Evolutionary conservation across 2,329 filamentous ascomycete genomes (phyloP).

Genomic region (Leptographium flavum): DNA sequence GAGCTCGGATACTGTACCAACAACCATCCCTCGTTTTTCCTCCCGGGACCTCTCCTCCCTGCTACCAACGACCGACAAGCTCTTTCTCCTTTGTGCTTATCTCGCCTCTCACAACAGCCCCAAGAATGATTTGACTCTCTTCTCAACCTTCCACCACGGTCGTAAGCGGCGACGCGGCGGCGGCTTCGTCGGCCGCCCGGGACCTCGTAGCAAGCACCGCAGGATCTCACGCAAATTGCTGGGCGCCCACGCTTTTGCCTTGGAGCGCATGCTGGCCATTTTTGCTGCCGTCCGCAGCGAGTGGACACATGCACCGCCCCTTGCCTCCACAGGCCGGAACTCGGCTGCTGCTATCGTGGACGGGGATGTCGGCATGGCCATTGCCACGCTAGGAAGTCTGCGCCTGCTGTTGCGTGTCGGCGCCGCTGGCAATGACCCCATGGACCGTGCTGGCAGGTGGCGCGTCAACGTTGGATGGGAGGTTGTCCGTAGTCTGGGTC

Average conservation of each 20-base stretch:
- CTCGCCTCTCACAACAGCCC: constrained; percentile 68
- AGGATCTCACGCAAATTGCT: constrained; percentile 67
- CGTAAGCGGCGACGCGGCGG: constrained; percentile 35
- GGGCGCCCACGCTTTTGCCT: constrained; percentile 60
- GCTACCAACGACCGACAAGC: constrained; percentile 58
- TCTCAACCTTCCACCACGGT: constrained; percentile 54
- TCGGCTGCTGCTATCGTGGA: constrained; percentile 24
- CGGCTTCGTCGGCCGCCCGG: constrained; percentile 16
- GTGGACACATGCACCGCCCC: constrained; percentile 26
- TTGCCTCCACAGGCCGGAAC: constrained; percentile 8
- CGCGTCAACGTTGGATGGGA: constrained; percentile 71
- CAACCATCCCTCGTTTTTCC: background rate
- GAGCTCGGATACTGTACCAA: constrained; percentile 17
- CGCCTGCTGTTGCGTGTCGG: constrained; percentile 54
- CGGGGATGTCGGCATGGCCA: constrained; percentile 45
- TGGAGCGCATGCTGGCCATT: constrained; percentile 68
- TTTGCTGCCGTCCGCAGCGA: constrained; percentile 51
- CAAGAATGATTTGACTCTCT: constrained; percentile 58
- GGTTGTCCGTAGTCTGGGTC: constrained; percentile 52
- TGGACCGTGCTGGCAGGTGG: constrained; percentile 62
- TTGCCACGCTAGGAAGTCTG: constrained; percentile 61
- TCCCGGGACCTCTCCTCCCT: constrained; percentile 29
- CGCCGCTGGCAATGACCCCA: constrained; percentile 37
- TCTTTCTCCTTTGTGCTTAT: constrained; percentile 64
- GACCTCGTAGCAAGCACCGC: constrained; percentile 37